Evolutionary conservation across 805 yeast genomes (phyloP), one percentile per base, ranked within the genome.

Genomic region (Zygoascus bituminiphila): DNA sequence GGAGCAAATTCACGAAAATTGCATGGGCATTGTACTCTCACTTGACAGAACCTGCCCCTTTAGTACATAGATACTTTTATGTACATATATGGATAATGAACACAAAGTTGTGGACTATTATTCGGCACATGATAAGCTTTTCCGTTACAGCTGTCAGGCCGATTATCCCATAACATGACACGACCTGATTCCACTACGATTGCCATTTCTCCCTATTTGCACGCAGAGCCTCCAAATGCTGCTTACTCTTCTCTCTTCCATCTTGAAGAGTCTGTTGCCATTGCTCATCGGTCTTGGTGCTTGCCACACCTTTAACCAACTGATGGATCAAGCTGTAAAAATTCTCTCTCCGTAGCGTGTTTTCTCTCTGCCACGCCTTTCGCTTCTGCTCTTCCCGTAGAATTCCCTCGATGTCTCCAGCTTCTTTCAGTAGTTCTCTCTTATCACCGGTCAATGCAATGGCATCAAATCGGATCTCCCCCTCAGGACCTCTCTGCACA

Each of bases 391-490:
- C 52, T 55, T 80, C 84, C 37, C 58, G 57, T 2, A 57, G 60
- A 2, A 69, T 54, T 8, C 65, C 66, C 2, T 59, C 64, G 15
- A 57, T 57, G 51, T 79, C 81, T 4, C 74, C 77, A 15, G 64
- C 53, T 23, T 60, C 64, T 43, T 60, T 48, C 33, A 62, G 64
- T 15, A 64, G 60, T 39, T 65, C 60, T 48, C 80, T 66, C 57
- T 73, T 71, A 56, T 81, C 78, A 50, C 70, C 67, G 37, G 79
- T 70, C 22, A 81, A 66, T 0, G 77, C 83, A 36, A 79, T 59
- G 26, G 78, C 65, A 4, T 81, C 76, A 58, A 80, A 81, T 38
- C 82, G 69, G 48, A 78, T 66, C 55, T 80, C 84, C 26, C 69
- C 64, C 4, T 54, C 63, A 1, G 69, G 69, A 52, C 73, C 75